phyloP scores from a whole-genome alignment of 345 rosid genomes.

The Psidium guajava region DNA sequence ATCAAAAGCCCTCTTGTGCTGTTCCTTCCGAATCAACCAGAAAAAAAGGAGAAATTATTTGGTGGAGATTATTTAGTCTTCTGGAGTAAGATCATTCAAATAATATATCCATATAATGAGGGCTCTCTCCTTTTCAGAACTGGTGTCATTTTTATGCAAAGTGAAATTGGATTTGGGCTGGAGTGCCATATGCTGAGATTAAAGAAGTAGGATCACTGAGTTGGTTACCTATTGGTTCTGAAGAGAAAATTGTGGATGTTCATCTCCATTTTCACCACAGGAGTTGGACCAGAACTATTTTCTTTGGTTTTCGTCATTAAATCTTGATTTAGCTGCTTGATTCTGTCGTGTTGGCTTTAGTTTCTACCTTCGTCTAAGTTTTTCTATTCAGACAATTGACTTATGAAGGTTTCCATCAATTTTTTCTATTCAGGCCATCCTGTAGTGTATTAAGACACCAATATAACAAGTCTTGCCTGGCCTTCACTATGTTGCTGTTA shows the following conservation, averaged over 20 bases:
- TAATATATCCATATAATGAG: background rate
- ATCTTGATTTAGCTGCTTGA: background rate
- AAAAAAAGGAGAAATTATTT: background rate
- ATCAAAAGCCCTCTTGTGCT: background rate
- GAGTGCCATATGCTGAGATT: background rate
- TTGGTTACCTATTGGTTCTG: background rate
- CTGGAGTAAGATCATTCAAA: background rate
- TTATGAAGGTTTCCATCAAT: background rate
- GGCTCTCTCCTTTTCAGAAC: background rate
- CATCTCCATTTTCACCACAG: background rate
- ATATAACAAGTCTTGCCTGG: background rate
- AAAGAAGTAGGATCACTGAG: background rate
- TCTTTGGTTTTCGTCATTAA: background rate
- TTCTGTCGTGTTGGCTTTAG: background rate
- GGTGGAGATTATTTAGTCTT: background rate
- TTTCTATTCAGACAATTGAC: background rate
- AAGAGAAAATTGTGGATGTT: background rate
- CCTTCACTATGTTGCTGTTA: background rate
- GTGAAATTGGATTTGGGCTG: background rate
- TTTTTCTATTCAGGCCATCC: background rate
- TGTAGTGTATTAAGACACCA: background rate
- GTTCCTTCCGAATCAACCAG: background rate
- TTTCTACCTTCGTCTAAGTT: background rate
- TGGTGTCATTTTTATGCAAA: background rate
- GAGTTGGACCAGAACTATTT: background rate